Evolutionary conservation across 1,139 yeast species (phyloP), one percentile per base, ranked within the genome.

Genomic region (Zhuliangozyma blackwelliae): DNA sequence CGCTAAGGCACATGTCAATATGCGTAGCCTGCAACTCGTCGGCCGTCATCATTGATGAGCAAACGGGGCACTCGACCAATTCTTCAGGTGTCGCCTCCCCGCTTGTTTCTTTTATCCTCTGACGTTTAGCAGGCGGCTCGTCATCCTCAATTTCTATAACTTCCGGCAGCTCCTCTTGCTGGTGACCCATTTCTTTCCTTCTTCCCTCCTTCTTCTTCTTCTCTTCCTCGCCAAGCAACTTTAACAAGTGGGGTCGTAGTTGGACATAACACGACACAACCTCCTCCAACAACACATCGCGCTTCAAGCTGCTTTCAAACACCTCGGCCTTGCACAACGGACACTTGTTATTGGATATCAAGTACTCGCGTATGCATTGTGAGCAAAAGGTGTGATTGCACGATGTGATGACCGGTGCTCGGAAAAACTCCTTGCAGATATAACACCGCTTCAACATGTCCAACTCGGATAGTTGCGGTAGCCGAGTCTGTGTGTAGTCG

Each of bases 311-410:
- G 39, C 90, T 79, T 47, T 87, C 94, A 50, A 79, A 75, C 21
- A 83, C 76, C 47, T 80, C 87, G 10, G 75, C 66, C 28, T 83
- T 73, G 57, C 98, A 92, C 35, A 86, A 62, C 0, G 97, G 97
- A 54, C 97, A 92, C 40, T 73, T 64, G 28, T 74, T 72, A 27
- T 76, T 77, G 31, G 62, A 63, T 20, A 79, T 65, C 33, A 90
- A 61, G 44, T 82, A 79, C 45, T 84, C 77, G 42, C 97, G 71
- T 27, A 92, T 86, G 56, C 98, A 92, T 19, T 82, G 72, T 1
- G 96, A 88, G 57, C 98, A 92, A 55, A 89, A 92, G 0, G 94
- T 82, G 55, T 92, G 97, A 33, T 86, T 83, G 62, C 97, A 90
- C 6, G 82, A 73, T 1, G 97, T 86, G 31, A 85, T 65, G 38